Conservation (phyloP, 2,329 filamentous ascomycete species). For the Aspergillus novofumigatus region DNA sequence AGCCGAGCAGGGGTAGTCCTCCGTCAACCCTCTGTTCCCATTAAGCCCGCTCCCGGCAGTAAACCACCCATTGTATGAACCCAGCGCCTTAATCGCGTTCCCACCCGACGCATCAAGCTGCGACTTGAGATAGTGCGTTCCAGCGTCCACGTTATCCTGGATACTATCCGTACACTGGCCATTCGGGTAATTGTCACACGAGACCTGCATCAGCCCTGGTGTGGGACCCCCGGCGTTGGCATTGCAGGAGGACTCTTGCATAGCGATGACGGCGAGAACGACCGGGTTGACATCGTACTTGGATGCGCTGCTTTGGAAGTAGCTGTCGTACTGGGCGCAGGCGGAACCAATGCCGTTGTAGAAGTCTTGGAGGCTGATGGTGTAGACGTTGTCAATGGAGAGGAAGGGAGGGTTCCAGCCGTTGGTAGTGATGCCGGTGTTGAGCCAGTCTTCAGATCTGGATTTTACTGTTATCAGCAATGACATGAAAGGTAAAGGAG, state of each 20-base stretch:
- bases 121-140: neutral
- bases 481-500: neutral
- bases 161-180: neutral
- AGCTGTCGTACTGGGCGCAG: conserved; percentile 29
- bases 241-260: neutral
- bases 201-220: neutral
- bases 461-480: neutral
- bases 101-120: neutral
- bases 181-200: neutral
- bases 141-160: neutral
- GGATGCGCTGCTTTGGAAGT: conserved; percentile 28
- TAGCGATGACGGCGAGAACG: conserved; percentile 23
- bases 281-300: conserved; percentile 33
- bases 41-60: neutral
- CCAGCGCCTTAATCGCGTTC: neutral
- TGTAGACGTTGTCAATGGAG: conserved; percentile 13
- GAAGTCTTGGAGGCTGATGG: conserved; percentile 14
- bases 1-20: neutral
- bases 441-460: neutral
- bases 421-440: neutral
- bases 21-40: neutral
- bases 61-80: neutral
- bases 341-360: conserved; percentile 13
- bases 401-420: conserved; percentile 36
- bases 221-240: neutral